Evolutionary conservation across 2,329 filamentous ascomycete genomes (phyloP).

Genomic region (Colletotrichum tropicale): DNA sequence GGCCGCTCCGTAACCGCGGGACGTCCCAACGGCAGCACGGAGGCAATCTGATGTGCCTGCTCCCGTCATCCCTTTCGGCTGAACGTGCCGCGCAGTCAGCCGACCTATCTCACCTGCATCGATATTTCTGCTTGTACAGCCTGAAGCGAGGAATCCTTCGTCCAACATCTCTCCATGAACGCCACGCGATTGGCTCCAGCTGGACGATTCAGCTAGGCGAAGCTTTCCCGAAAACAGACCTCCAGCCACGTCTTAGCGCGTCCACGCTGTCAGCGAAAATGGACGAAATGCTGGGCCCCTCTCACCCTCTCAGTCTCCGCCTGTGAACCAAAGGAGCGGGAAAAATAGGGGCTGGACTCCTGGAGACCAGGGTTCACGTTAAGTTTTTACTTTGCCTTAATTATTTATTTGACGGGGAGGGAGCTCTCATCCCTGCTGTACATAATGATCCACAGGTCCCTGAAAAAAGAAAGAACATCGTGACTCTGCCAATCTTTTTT

Average conservation of each 20-base stretch:
- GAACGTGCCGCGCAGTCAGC: background rate
- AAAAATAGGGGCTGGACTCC: background rate
- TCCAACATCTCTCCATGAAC: background rate
- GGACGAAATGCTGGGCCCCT: background rate
- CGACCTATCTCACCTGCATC: background rate
- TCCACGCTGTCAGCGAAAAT: background rate
- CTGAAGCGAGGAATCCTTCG: background rate
- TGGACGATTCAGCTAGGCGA: background rate
- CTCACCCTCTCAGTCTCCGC: background rate
- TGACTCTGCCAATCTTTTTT: background rate
- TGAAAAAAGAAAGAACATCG: background rate
- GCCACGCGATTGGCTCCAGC: background rate
- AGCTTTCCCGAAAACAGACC: background rate
- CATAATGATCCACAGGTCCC: constrained; percentile 1
- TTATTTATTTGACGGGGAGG: background rate
- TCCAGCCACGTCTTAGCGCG: background rate
- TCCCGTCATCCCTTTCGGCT: background rate
- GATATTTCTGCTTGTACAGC: background rate
- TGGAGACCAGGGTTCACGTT: background rate
- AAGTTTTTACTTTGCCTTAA: background rate
- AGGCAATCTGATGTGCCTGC: background rate
- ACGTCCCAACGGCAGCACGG: background rate
- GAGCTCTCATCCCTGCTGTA: background rate
- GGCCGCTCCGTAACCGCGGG: background rate
- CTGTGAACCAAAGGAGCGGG: background rate